Base-by-base conservation (phyloP, 257 asterid genomes). In the Scutellaria minor region DNA sequence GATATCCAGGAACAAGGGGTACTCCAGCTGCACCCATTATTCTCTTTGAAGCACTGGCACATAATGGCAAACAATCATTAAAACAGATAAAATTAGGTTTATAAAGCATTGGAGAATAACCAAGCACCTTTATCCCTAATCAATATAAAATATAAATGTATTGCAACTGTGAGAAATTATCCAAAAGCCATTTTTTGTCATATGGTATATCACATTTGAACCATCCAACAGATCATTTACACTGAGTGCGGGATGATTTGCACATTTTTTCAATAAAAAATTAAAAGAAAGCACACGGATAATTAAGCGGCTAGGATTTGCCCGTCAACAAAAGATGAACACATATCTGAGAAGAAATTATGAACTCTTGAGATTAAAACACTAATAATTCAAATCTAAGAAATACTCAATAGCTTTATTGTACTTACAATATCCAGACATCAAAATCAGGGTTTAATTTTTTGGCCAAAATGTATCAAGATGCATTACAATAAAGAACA, bases 1-100 rank as follows among this genome's bases (percentile, higher is more conserved):
- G 97, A 86, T 92, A 95, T 72, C 98, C 98, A 76, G 99, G 99
- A 77, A 94, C 99, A 74, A 94, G 98, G n/a, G 99, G 99, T 68
- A 94, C 99, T 71, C 97, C 96, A 27, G 99, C 99, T 62, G 98
- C 98, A 62, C 97, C 98, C 99, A 94, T 94, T 80, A 94, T 94
- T 78, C 97, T 85, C 87, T 94, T 94, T 68, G 98, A 94, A 76
- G 99, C 98, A 85, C 99, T 94, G 86, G 31, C 59, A 67, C n/a
- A 72, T n/a, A 46, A 75, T 61, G 59, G 40, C 53, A 31, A 46
- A 60, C 44, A 55, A 46, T 45, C 70, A 71, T 71, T 68, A 71
- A 79, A 51, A 61, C 9, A 14, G 42, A 45, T 37, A 27, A 13
- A 54, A 42, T 18, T 31, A 55, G 59, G 22, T 70, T 60, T 47